These are phyloP conservation scores for Monilinia polystroma DNA, from an alignment of 2,329 filamentous ascomycete genomes.

Conservation along the genomic window DNA sequence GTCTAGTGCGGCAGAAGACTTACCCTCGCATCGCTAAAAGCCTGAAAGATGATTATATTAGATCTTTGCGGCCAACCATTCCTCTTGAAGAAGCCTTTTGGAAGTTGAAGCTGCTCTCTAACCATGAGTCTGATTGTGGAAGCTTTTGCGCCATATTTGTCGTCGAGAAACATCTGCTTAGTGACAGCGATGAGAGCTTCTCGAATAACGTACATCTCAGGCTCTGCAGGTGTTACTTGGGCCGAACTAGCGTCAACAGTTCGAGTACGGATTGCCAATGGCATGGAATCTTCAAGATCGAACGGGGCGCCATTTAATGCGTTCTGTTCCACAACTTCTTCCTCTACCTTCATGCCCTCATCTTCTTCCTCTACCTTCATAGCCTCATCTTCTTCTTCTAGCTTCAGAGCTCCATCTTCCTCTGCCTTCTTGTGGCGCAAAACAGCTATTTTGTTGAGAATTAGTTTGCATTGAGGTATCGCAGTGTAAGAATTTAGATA, in stretches of 20 bases:
- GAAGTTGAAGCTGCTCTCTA: background rate
- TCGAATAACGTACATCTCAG: background rate
- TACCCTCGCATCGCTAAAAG: slow-evolving; percentile 5
- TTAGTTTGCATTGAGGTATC: too few species aligned
- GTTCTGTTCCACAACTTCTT: background rate
- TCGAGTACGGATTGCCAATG: too few species aligned
- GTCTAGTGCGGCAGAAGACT: background rate
- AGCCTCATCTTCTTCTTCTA: background rate
- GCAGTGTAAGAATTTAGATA: background rate
- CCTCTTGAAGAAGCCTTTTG: background rate
- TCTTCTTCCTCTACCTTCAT: background rate
- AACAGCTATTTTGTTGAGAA: background rate
- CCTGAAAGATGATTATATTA: background rate
- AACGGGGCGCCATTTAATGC: background rate
- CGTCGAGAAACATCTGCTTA: background rate
- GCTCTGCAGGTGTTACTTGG: rapidly evolving
- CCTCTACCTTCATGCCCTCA: background rate
- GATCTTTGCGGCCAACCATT: background rate
- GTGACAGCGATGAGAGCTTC: background rate
- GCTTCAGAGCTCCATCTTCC: background rate
- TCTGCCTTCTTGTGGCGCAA: background rate
- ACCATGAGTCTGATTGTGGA: background rate
- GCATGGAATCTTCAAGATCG: background rate
- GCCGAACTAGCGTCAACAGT: background rate
- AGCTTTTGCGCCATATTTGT: background rate